A percentile compares a stretch with the other conserved stretches of the same genome.
phyloP scores from a whole-genome alignment of 352 stramenopile species.

The Phytophthora chlamydospora region DNA sequence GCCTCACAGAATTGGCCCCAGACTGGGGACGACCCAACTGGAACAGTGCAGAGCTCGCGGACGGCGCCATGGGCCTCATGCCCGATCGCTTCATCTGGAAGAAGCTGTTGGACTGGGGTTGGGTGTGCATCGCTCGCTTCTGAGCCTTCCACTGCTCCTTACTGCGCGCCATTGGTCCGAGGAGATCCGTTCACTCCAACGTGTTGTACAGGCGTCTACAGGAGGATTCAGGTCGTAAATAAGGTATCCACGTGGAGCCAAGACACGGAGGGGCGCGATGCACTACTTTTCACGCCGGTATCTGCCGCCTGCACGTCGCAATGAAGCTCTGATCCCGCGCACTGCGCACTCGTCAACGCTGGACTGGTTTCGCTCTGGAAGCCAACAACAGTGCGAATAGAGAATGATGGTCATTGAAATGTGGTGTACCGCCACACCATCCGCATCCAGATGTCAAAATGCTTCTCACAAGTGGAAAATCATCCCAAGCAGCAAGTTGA shows the following conservation, averaged over 20 bases:
- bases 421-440: slow-evolving; percentile 26
- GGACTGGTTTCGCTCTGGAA: slow-evolving; percentile 19
- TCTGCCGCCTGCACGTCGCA: slow-evolving; percentile 7
- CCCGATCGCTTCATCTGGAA: slow-evolving; percentile 20
- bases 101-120: slow-evolving; percentile 15
- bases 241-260: slow-evolving; percentile 17
- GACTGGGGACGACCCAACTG: slow-evolving; percentile 13
- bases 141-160: slow-evolving; percentile 49
- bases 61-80: slow-evolving; percentile 6
- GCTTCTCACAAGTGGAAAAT: slow-evolving; percentile 21
- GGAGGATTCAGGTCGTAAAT: background rate
- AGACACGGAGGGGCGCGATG: background rate
- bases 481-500: slow-evolving; percentile 28
- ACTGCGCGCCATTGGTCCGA: slow-evolving; percentile 36
- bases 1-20: background rate
- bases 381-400: slow-evolving; percentile 23
- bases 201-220: background rate
- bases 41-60: slow-evolving; percentile 15
- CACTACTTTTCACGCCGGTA: background rate
- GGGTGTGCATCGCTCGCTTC: slow-evolving; percentile 27
- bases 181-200: slow-evolving; percentile 7
- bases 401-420: slow-evolving; percentile 15
- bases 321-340: slow-evolving; percentile 1
- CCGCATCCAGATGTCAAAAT: slow-evolving; percentile 10
- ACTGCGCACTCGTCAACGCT: background rate